Percentiles rank a stretch among this genome's conserved stretches.
Evolutionary conservation across 2,329 filamentous ascomycete species (phyloP).

Genomic region (Cytospora chrysosperma): DNA sequence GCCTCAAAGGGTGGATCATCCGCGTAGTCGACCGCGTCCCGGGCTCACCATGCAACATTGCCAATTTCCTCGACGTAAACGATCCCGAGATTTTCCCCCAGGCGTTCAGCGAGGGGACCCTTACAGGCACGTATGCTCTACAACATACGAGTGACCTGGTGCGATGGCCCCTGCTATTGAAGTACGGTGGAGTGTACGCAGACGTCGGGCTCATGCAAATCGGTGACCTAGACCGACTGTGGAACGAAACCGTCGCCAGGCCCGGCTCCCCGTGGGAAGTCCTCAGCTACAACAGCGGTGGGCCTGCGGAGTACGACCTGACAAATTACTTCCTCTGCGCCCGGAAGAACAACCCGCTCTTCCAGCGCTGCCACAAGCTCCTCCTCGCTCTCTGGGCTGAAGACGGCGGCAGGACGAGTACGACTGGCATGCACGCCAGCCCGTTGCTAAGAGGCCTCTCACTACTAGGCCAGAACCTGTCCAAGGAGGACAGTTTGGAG

Average conservation of each 20-base stretch:
- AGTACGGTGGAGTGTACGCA: slow-evolving; percentile 57
- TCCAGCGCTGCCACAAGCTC: slow-evolving; percentile 46
- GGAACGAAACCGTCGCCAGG: slow-evolving; percentile 49
- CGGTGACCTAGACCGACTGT: slow-evolving; percentile 54
- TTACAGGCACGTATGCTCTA: slow-evolving; percentile 48
- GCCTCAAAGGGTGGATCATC: slow-evolving; percentile 50
- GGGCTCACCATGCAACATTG: slow-evolving; percentile 47
- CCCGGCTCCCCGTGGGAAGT: slow-evolving; percentile 46
- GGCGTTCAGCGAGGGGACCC: slow-evolving; percentile 48
- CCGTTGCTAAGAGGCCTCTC: slow-evolving; percentile 46
- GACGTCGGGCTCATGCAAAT: slow-evolving; percentile 58
- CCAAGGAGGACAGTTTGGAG: slow-evolving; percentile 41
- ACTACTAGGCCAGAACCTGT: slow-evolving; percentile 37
- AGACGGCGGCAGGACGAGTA: slow-evolving; percentile 43
- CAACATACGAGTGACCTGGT: slow-evolving; percentile 60
- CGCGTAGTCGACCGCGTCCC: slow-evolving; percentile 49
- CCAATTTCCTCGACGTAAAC: slow-evolving; percentile 46
- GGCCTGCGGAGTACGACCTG: slow-evolving; percentile 36
- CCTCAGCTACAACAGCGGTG: slow-evolving; percentile 45
- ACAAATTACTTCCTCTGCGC: slow-evolving; percentile 49
- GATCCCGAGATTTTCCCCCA: slow-evolving; percentile 45
- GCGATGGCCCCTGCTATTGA: slow-evolving; percentile 54
- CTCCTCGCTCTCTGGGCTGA: slow-evolving; percentile 51
- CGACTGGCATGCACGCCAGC: slow-evolving; percentile 50
- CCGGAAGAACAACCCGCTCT: slow-evolving; percentile 44